Percentiles rank a stretch among this genome's conserved stretches.
phyloP scores from a whole-genome alignment of 106 monocot genomes.

The Dendrobium nobile region DNA sequence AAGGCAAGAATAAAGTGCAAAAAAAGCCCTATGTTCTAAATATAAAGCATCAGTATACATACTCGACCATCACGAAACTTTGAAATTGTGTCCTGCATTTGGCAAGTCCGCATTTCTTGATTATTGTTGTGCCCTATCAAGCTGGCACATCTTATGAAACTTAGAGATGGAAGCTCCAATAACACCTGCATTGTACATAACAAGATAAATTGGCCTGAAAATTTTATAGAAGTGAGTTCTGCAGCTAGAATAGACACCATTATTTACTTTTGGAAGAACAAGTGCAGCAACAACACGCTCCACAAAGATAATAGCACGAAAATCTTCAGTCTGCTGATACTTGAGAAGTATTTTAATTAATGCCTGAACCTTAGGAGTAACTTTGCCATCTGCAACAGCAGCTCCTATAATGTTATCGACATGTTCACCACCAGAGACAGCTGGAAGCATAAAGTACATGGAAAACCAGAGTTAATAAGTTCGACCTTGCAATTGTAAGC shows the following conservation, averaged over 20 bases:
- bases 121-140: slow-evolving; percentile 99
- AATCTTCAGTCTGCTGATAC: slow-evolving; percentile 90
- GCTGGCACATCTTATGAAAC: slow-evolving; percentile 91
- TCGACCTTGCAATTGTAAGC: not conserved
- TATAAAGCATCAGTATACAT: slow-evolving; percentile 20
- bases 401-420: slow-evolving; percentile 90
- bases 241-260: not conserved
- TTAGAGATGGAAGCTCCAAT: slow-evolving; percentile 82
- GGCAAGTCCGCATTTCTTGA: slow-evolving; percentile 89
- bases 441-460: slow-evolving; percentile 20
- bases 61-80: slow-evolving; percentile 99
- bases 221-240: not conserved
- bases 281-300: slow-evolving; percentile 95
- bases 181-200: slow-evolving; percentile 51
- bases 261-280: slow-evolving; percentile 83
- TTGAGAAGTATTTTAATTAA: slow-evolving; percentile 92
- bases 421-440: slow-evolving; percentile 93
- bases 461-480: not conserved
- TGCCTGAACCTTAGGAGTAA: slow-evolving; percentile 97
- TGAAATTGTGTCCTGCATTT: slow-evolving; percentile 98
- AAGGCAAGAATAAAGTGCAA: not conserved
- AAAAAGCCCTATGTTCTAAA: not conserved
- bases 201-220: not conserved
- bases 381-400: slow-evolving; percentile 99
- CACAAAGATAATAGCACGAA: slow-evolving; percentile 96